phyloP scores from a whole-genome alignment of 345 rosid species.

The Mallotus nudiflorus region DNA sequence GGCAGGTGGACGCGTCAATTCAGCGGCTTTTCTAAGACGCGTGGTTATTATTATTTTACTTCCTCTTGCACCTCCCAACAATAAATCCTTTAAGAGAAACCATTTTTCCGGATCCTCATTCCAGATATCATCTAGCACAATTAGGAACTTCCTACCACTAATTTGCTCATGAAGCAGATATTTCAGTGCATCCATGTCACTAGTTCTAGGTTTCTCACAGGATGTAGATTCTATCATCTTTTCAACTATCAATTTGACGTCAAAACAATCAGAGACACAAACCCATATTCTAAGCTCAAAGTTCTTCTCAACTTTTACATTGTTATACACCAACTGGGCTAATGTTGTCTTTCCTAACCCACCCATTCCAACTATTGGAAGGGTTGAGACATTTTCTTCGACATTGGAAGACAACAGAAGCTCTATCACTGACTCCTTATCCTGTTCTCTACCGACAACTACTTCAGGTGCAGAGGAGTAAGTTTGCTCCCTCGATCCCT shows the following conservation, averaged over 20 bases:
- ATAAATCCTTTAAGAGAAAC: not conserved
- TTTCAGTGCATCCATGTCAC: not conserved
- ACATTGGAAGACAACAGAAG: conserved; percentile 9
- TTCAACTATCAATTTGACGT: conserved; percentile 4
- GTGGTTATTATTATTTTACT: too few relatives aligned
- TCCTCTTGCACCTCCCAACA: conserved; percentile 8
- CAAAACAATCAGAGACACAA: conserved; percentile 21
- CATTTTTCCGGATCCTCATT: not conserved
- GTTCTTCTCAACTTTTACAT: too few relatives aligned
- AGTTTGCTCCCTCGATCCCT: too few relatives aligned
- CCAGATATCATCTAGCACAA: conserved; percentile 32
- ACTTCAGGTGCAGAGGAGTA: too few relatives aligned
- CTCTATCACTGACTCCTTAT: conserved; percentile 12
- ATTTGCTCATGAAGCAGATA: not conserved
- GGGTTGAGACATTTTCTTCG: too few relatives aligned
- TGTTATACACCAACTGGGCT: too few relatives aligned
- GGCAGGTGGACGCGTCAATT: too few relatives aligned
- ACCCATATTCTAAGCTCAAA: too few relatives aligned
- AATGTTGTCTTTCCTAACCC: too few relatives aligned
- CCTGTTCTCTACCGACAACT: conserved; percentile 27
- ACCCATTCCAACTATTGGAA: too few relatives aligned
- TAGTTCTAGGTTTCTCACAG: not conserved
- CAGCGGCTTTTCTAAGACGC: too few relatives aligned
- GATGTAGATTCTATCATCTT: conserved; percentile 13
- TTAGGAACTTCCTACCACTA: too few relatives aligned